A percentile compares a stretch with the other conserved stretches of the same genome.
These are phyloP conservation scores for Marchantia polymorpha DNA, from an alignment of 225 moss, liverwort and hornwort species.

Conservation along the genomic window DNA sequence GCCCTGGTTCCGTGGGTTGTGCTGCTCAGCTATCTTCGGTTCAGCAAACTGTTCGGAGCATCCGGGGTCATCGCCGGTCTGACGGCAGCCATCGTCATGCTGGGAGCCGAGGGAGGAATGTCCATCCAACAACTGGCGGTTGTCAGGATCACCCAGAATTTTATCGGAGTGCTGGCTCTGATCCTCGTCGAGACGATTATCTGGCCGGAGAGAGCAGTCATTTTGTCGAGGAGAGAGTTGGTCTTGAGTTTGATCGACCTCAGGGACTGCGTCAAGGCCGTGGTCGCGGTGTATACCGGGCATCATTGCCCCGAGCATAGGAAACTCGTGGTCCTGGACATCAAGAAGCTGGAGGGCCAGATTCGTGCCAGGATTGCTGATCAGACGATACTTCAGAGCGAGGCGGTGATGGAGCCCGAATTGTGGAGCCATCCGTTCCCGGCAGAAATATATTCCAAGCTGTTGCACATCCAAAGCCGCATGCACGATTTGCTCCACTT, in stretches of 20 bases:
- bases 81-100: constrained; percentile 39
- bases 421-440: constrained; percentile 41
- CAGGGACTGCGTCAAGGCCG: constrained; percentile 32
- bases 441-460: constrained; percentile 32
- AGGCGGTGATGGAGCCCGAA: constrained; percentile 33
- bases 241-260: constrained; percentile 31
- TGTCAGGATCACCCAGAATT: constrained; percentile 30
- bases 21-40: constrained; percentile 30
- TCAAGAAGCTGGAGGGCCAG: constrained; percentile 32
- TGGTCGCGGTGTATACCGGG: constrained; percentile 31
- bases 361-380: constrained; percentile 19
- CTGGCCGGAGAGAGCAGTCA: constrained; percentile 29
- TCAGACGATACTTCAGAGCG: constrained; percentile 24
- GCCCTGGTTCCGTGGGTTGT: constrained; percentile 37
- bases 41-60: constrained; percentile 29
- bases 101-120: constrained; percentile 2
- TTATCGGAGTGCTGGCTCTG: constrained; percentile 34
- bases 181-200: constrained; percentile 29
- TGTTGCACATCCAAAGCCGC: constrained; percentile 27
- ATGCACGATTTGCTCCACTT: constrained; percentile 38
- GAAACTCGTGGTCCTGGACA: constrained; percentile 23
- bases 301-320: constrained; percentile 29
- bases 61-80: constrained; percentile 38
- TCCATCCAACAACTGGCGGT: constrained; percentile 26
- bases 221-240: constrained; percentile 24